These are phyloP conservation scores for Colletotrichum sp. DNA, from an alignment of 2,329 filamentous ascomycete genomes.

Conservation along the genomic window DNA sequence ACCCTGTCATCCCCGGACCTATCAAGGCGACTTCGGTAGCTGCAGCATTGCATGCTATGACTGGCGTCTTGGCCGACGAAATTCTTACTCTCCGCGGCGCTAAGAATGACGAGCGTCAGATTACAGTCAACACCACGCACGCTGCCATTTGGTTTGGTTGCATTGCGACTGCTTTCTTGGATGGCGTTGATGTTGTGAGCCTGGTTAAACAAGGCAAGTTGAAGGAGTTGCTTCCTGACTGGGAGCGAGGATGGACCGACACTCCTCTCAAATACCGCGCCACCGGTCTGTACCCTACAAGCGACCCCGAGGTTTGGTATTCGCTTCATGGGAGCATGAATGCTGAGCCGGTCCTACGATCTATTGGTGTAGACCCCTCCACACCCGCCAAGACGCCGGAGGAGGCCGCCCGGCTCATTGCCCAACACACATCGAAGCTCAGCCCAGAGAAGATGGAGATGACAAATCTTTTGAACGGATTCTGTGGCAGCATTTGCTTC, in stretches of 20 bases:
- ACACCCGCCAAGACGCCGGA: background rate
- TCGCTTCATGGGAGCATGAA: conserved; percentile 56
- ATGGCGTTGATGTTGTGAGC: conserved; percentile 6
- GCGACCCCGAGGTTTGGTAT: conserved; percentile 50
- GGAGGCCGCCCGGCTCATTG: conserved; percentile 3
- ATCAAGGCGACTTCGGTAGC: conserved; percentile 37
- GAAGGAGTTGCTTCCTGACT: conserved; percentile 4
- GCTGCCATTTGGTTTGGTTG: conserved; percentile 39
- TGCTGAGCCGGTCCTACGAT: conserved; percentile 43
- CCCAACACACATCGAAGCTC: background rate
- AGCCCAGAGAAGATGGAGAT: conserved; percentile 16
- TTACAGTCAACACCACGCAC: conserved; percentile 53
- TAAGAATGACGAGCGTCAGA: conserved; percentile 23
- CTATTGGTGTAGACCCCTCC: conserved; percentile 45
- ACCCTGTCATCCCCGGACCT: conserved; percentile 37
- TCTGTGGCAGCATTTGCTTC: conserved; percentile 14
- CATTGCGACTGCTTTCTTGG: conserved; percentile 4
- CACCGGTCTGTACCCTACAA: conserved; percentile 53
- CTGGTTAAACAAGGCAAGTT: conserved; percentile 5
- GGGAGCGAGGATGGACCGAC: conserved; percentile 14
- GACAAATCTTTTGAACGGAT: conserved; percentile 8
- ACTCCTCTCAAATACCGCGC: conserved; percentile 41
- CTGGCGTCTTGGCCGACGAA: conserved; percentile 38
- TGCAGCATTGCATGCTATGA: conserved; percentile 38
- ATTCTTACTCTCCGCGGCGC: conserved; percentile 36